Conservation (phyloP, 768 basidiomycete genomes). For the Mrakia gelida region DNA sequence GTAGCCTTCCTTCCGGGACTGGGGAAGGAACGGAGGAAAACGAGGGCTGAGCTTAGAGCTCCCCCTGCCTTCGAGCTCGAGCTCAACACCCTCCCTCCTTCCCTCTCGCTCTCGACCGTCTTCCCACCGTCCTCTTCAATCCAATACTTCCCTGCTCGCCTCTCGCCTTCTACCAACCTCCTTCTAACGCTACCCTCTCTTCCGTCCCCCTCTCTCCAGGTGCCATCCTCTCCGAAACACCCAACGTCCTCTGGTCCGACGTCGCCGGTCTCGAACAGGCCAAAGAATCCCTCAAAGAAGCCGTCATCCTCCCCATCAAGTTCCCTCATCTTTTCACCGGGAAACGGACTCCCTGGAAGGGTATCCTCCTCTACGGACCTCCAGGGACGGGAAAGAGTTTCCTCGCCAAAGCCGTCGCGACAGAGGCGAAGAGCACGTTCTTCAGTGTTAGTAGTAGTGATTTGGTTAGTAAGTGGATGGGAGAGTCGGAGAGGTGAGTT, state of each 20-base stretch:
- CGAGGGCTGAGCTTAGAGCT: too few species aligned
- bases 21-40: too few species aligned
- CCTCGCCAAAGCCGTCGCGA: conserved; percentile 96
- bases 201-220: conserved; percentile 40
- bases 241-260: conserved; percentile 97
- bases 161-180: too few species aligned
- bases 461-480: conserved; percentile 98
- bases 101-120: too few species aligned
- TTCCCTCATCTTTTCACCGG: conserved; percentile 98
- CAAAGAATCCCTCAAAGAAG: conserved; percentile 93
- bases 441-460: conserved; percentile 94
- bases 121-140: too few species aligned
- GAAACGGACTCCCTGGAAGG: conserved; percentile 94
- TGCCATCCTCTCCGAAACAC: conserved; percentile 87
- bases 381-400: conserved; percentile 97
- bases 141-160: too few species aligned
- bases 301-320: conserved; percentile 98
- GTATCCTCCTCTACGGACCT: conserved; percentile 93
- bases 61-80: not conserved
- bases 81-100: too few species aligned
- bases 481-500: conserved; percentile 87
- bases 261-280: conserved; percentile 94
- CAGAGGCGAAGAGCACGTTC: conserved; percentile 98
- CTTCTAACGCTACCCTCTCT: not conserved
- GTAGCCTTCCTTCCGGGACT: too few species aligned